Evolutionary conservation across 129 eudicot species (phyloP).

Genomic region (Kitagawia praeruptora): DNA sequence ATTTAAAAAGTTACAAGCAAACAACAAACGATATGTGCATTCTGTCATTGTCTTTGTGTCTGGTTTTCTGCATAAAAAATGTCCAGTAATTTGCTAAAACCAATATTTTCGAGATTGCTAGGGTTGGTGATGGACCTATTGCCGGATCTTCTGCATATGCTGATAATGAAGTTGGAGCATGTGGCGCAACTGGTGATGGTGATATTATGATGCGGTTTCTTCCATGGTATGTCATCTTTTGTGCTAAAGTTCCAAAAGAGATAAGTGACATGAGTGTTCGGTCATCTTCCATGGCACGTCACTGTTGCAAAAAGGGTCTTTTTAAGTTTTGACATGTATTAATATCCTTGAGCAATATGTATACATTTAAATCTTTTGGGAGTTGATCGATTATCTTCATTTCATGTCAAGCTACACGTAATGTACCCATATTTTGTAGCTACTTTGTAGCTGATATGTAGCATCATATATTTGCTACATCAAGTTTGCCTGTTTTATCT

Average conservation of each 20-base stretch:
- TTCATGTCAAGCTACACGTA: neutral
- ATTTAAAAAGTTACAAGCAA: neutral
- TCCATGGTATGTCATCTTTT: slow-evolving; percentile 50
- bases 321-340: too few species aligned
- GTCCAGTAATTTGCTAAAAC: neutral
- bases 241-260: neutral
- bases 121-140: slow-evolving; percentile 98
- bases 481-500: neutral
- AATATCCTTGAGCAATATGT: neutral
- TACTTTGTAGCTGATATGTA: neutral
- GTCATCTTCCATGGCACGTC: slow-evolving; percentile 8
- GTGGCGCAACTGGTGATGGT: slow-evolving; percentile 98
- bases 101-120: slow-evolving; percentile 12
- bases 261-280: neutral
- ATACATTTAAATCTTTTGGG: neutral
- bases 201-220: slow-evolving; percentile 99
- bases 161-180: slow-evolving; percentile 87
- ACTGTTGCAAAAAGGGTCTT: too few species aligned
- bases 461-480: neutral
- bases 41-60: neutral
- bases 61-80: neutral
- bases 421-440: neutral
- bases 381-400: neutral
- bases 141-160: slow-evolving; percentile 95
- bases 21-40: neutral